Conservation (phyloP, 1,284 basidiomycete genomes). For the Cutaneotrichosporon dermatis region DNA sequence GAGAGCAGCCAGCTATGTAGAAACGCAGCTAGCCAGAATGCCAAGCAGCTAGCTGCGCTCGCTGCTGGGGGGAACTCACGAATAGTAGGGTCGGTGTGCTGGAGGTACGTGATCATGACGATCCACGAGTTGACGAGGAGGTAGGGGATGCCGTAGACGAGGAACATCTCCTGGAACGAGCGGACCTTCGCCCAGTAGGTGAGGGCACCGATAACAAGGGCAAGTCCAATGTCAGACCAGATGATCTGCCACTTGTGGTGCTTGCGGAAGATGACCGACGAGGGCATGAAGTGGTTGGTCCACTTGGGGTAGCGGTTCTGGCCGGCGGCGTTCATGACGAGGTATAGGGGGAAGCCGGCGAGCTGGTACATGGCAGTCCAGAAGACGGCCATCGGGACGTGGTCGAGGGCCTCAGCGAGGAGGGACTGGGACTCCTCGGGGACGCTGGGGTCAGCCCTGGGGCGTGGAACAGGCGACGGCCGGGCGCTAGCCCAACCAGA, state of each 20-base stretch:
- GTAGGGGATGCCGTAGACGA: conserved; percentile 84
- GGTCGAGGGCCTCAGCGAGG: conserved; percentile 81
- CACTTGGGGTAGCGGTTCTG: conserved; percentile 75
- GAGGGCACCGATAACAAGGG: conserved; percentile 64
- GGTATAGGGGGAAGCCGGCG: conserved; percentile 79
- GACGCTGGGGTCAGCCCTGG: conserved; percentile 47
- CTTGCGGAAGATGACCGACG: conserved; percentile 75
- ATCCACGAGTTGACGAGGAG: conserved; percentile 83
- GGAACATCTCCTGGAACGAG: conserved; percentile 73
- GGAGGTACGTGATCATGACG: conserved; percentile 87
- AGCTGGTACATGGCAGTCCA: conserved; percentile 67
- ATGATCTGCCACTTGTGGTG: conserved; percentile 76
- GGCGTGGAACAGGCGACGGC: too few relatives aligned
- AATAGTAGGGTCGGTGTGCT: conserved; percentile 92
- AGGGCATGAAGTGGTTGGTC: conserved; percentile 79
- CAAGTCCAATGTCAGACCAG: conserved; percentile 77
- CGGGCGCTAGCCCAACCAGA: neutral
- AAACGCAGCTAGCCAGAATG: too few relatives aligned
- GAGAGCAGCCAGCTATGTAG: too few relatives aligned
- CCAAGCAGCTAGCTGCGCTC: too few relatives aligned
- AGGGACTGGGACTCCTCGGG: conserved; percentile 68
- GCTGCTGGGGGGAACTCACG: conserved; percentile 4
- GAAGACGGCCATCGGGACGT: conserved; percentile 77
- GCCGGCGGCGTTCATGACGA: conserved; percentile 80
- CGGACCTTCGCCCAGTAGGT: conserved; percentile 59